Evolutionary conservation across 2,329 filamentous ascomycete species (phyloP).

Genomic region (Nigrospora oryzae): DNA sequence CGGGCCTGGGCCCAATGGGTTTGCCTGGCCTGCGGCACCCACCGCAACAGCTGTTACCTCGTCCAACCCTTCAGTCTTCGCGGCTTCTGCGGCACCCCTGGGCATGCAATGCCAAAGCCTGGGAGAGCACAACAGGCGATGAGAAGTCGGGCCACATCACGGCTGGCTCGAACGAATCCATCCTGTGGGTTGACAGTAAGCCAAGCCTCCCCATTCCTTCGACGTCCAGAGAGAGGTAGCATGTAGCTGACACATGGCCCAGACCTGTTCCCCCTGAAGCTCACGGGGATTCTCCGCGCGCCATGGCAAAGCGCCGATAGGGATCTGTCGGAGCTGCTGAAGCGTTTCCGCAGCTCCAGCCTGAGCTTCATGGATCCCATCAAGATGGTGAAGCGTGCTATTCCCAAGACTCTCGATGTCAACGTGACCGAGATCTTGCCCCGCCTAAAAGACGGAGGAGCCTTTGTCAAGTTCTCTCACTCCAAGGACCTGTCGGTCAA

Average conservation of each 20-base stretch:
- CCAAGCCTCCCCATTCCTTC: slow-evolving; percentile 2
- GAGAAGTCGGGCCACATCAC: slow-evolving; percentile 74
- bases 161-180: slow-evolving; percentile 66
- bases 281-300: slow-evolving; percentile 40
- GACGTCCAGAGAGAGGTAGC: background rate
- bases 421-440: slow-evolving; percentile 76
- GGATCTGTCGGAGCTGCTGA: slow-evolving; percentile 41
- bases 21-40: no score
- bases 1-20: no score
- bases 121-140: slow-evolving; percentile 42
- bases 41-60: no score
- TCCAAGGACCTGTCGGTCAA: slow-evolving; percentile 30
- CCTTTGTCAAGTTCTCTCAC: slow-evolving; percentile 59
- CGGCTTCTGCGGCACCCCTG: slow-evolving; percentile 3
- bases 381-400: slow-evolving; percentile 48
- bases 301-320: slow-evolving; percentile 36
- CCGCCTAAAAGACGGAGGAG: slow-evolving; percentile 82
- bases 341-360: slow-evolving; percentile 41
- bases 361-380: slow-evolving; percentile 44
- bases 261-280: slow-evolving; percentile 79
- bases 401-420: slow-evolving; percentile 53
- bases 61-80: slow-evolving; percentile 4
- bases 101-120: slow-evolving; percentile 18
- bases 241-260: background rate
- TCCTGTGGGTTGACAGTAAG: slow-evolving; percentile 86